Percentiles rank a stretch among this genome's conserved stretches.
phyloP scores from a whole-genome alignment of 306 rosid species.

The Medicago lupulina region DNA sequence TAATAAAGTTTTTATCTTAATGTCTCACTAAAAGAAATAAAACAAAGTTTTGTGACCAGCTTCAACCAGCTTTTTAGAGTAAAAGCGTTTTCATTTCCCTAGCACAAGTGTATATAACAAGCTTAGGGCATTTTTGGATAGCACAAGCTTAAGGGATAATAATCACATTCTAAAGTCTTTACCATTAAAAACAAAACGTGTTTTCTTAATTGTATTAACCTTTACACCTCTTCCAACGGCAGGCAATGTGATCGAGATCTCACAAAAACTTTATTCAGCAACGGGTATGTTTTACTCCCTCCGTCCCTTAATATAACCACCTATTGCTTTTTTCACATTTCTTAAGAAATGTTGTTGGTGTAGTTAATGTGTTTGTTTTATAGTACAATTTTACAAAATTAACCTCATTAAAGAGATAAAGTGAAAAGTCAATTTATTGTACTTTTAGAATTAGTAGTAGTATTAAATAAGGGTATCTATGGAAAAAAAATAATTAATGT shows the following conservation, averaged over 20 bases:
- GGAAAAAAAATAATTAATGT: too few relatives aligned
- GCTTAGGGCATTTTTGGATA: background rate
- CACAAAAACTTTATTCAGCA: slow-evolving; percentile 6
- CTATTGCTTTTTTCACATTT: too few relatives aligned
- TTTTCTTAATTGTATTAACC: slow-evolving; percentile 25
- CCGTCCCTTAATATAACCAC: too few relatives aligned
- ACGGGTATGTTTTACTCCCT: slow-evolving; percentile 39
- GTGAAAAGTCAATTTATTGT: too few relatives aligned
- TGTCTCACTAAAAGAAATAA: slow-evolving; percentile 46
- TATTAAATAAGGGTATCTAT: too few relatives aligned
- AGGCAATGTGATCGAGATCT: slow-evolving; percentile 2
- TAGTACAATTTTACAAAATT: too few relatives aligned
- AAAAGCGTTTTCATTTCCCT: slow-evolving; percentile 31
- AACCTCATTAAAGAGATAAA: too few relatives aligned
- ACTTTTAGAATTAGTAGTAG: too few relatives aligned
- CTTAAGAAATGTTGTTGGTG: too few relatives aligned
- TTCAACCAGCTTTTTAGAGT: slow-evolving; percentile 22
- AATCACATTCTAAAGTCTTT: slow-evolving; percentile 9
- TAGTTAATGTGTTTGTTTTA: too few relatives aligned
- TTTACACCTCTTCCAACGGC: slow-evolving; percentile 36
- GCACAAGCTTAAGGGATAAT: background rate
- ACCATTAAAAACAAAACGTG: slow-evolving; percentile 4
- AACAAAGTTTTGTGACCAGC: slow-evolving; percentile 19
- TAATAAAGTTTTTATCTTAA: slow-evolving; percentile 36
- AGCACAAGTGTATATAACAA: slow-evolving; percentile 30